phyloP scores from a whole-genome alignment of 306 rosid genomes.

The Biancaea sappan region DNA sequence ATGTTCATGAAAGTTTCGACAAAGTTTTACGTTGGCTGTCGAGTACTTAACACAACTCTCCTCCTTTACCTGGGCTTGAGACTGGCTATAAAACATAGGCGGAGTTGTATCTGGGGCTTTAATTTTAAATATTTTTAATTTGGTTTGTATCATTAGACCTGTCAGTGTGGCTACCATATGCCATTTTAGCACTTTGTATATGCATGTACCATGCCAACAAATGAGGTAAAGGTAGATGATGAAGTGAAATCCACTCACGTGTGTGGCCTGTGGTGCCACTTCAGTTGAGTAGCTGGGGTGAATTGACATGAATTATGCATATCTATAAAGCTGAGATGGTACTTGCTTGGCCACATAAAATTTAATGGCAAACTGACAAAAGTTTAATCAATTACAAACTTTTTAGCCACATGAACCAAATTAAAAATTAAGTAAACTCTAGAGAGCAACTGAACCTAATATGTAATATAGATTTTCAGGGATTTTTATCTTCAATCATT shows the following conservation, averaged over 20 bases:
- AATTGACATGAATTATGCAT: no score
- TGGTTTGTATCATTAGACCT: neutral
- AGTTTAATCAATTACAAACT: neutral
- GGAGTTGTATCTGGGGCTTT: no score
- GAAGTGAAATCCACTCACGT: neutral
- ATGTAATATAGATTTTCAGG: neutral
- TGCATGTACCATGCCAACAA: neutral
- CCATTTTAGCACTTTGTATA: neutral
- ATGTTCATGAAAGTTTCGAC: no score
- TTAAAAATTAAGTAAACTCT: neutral
- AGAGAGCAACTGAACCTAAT: neutral
- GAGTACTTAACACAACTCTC: no score
- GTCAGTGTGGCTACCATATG: neutral
- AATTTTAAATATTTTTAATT: neutral
- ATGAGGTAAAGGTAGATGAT: neutral
- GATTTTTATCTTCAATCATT: slow-evolving; percentile 22
- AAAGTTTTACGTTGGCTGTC: no score
- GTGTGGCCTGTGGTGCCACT: no score
- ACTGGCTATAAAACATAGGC: no score
- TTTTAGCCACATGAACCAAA: neutral
- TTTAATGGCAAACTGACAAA: neutral
- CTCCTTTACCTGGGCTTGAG: no score
- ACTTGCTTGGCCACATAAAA: neutral
- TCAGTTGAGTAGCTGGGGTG: neutral
- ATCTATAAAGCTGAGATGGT: no score